Evolutionary conservation across 2,329 filamentous ascomycete genomes (phyloP).

Genomic region (Fusarium chlamydosporum): DNA sequence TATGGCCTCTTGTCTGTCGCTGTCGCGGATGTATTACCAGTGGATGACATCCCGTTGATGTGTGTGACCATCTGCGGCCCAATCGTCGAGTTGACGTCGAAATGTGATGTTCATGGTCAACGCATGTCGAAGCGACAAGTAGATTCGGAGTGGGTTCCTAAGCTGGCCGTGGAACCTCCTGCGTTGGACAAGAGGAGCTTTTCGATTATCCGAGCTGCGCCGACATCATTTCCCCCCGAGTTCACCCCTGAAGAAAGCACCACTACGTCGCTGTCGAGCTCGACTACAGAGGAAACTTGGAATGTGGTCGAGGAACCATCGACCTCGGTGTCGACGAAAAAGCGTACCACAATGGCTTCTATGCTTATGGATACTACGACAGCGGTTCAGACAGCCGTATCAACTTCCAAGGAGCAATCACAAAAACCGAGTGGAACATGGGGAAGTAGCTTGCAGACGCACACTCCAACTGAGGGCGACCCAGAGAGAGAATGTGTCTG

Average conservation of each 20-base stretch:
- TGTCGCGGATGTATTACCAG: slow-evolving; percentile 52
- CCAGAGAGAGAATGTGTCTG: slow-evolving; percentile 58
- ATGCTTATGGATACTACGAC: slow-evolving; percentile 20
- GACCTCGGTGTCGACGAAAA: slow-evolving; percentile 4
- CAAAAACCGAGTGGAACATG: slow-evolving; percentile 19
- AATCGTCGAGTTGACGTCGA: slow-evolving; percentile 59
- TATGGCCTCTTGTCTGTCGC: slow-evolving; percentile 52
- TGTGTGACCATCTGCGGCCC: slow-evolving; percentile 61
- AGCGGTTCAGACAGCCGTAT: slow-evolving; percentile 14
- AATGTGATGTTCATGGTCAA: slow-evolving; percentile 53
- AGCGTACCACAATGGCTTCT: slow-evolving; percentile 19
- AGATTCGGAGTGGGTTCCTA: slow-evolving; percentile 41
- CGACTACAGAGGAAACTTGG: slow-evolving; percentile 15
- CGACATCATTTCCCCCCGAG: slow-evolving; percentile 51
- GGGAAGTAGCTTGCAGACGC: slow-evolving; percentile 32
- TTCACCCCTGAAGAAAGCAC: slow-evolving; percentile 29
- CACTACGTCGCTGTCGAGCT: slow-evolving; percentile 22
- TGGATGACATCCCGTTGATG: slow-evolving; percentile 56
- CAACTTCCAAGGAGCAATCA: slow-evolving; percentile 11
- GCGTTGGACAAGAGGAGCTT: slow-evolving; percentile 48
- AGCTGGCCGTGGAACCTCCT: slow-evolving; percentile 41
- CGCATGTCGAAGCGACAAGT: slow-evolving; percentile 50
- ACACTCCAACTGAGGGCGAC: slow-evolving; percentile 39
- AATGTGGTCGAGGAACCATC: slow-evolving; percentile 20
- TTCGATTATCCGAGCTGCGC: slow-evolving; percentile 52